These are phyloP conservation scores for Podaxis carcinomalis DNA, from an alignment of 768 basidiomycete genomes.

Conservation along the genomic window DNA sequence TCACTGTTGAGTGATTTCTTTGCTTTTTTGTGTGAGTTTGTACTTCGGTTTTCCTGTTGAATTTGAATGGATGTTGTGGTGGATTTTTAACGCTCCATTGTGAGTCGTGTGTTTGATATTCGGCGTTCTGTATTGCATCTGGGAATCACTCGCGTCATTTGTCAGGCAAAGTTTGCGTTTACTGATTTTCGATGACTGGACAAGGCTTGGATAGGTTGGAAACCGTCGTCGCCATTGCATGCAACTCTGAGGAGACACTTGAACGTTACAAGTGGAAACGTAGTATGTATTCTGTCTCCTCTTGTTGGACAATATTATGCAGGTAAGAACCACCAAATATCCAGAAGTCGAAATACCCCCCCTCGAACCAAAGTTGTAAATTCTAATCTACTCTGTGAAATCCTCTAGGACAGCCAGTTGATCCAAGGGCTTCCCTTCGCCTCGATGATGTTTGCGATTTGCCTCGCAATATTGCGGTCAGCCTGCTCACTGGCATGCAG, in stretches of 20 bases:
- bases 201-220: too few relatives aligned
- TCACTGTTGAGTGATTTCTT: neutral
- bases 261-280: too few relatives aligned
- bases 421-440: slow-evolving; percentile 41
- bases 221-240: too few relatives aligned
- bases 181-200: too few relatives aligned
- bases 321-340: too few relatives aligned
- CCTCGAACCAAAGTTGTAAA: neutral
- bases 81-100: neutral
- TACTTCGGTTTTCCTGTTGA: neutral
- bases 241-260: too few relatives aligned
- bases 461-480: slow-evolving; percentile 46
- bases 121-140: neutral
- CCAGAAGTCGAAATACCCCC: neutral
- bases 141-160: too few relatives aligned
- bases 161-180: too few relatives aligned
- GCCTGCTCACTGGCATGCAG: slow-evolving; percentile 60
- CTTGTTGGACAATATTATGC: too few relatives aligned
- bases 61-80: neutral
- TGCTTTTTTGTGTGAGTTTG: neutral
- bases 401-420: slow-evolving; percentile 36
- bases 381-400: neutral
- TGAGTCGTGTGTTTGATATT: slow-evolving; percentile 9
- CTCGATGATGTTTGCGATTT: slow-evolving; percentile 43
- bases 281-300: too few relatives aligned